Evolutionary conservation across 2,329 filamentous ascomycete genomes (phyloP).

Genomic region (Fusarium sulawesiense): DNA sequence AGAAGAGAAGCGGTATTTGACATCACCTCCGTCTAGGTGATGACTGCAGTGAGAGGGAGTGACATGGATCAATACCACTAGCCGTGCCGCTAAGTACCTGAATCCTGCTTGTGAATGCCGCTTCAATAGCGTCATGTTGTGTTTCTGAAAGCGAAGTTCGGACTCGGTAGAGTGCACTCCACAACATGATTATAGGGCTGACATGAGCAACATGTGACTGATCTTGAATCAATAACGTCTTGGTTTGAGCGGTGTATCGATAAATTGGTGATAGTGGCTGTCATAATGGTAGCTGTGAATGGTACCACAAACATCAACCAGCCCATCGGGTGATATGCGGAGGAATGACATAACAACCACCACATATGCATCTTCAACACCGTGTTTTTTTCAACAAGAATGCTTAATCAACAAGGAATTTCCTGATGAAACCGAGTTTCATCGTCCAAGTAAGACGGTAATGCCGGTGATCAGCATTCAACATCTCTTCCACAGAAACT

Average conservation of each 20-base stretch:
- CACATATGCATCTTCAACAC: background rate
- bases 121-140: background rate
- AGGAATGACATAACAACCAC: background rate
- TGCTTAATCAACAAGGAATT: background rate
- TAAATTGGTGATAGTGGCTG: background rate
- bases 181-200: conserved; percentile 30
- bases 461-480: conserved; percentile 10
- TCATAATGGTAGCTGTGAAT: background rate
- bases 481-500: background rate
- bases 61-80: conserved; percentile 17
- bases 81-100: conserved; percentile 14
- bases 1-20: background rate
- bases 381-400: background rate
- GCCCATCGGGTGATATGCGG: background rate
- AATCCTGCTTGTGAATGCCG: conserved; percentile 3
- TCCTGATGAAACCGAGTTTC: conserved; percentile 6
- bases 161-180: conserved; percentile 4
- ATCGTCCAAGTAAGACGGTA: conserved; percentile 19
- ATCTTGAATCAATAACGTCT: background rate
- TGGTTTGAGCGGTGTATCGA: conserved; percentile 1
- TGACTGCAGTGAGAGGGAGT: conserved; percentile 30
- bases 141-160: background rate
- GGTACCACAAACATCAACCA: background rate
- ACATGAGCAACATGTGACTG: conserved; percentile 17
- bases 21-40: conserved; percentile 13